A percentile compares a stretch with the other conserved stretches of the same genome.
These are phyloP conservation scores for Areca catechu DNA, from an alignment of 176 grass and related monocot genomes.

Conservation along the genomic window DNA sequence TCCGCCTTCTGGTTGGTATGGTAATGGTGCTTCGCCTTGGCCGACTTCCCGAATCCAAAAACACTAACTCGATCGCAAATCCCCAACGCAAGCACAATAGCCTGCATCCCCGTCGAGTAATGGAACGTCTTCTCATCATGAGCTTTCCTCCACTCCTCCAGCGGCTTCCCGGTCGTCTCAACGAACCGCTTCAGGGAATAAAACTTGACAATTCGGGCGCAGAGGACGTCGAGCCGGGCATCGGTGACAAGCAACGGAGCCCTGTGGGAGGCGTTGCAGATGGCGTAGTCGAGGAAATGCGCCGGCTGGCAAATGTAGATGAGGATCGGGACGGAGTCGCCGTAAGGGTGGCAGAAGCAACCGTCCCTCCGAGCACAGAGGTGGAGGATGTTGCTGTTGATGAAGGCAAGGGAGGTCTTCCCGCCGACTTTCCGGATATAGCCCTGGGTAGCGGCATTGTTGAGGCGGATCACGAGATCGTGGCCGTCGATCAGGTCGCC, in stretches of 20 bases:
- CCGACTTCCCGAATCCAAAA: constrained; percentile 73
- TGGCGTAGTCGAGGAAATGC: constrained; percentile 73
- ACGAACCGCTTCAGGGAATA: constrained; percentile 80
- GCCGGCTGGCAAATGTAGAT: constrained; percentile 87
- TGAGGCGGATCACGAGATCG: constrained; percentile 69
- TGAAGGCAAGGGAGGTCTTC: constrained; percentile 75
- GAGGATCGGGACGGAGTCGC: constrained; percentile 53
- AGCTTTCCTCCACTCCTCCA: constrained; percentile 44
- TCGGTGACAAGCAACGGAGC: constrained; percentile 62
- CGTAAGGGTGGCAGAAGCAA: constrained; percentile 94
- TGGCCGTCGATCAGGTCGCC: constrained; percentile 79
- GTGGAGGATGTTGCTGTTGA: constrained; percentile 97
- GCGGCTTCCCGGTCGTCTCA: constrained; percentile 32
- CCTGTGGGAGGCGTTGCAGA: constrained; percentile 58
- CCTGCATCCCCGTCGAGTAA: constrained; percentile 93
- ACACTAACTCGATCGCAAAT: constrained; percentile 73
- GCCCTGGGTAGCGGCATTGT: constrained; percentile 64
- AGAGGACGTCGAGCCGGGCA: constrained; percentile 68
- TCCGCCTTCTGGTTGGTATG: constrained; percentile 84
- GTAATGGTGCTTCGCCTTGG: constrained; percentile 83
- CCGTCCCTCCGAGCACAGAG: constrained; percentile 43
- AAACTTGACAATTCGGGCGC: constrained; percentile 75
- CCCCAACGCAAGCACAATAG: constrained; percentile 77
- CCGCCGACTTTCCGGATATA: constrained; percentile 48
- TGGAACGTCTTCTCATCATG: constrained; percentile 67